A percentile compares a stretch with the other conserved stretches of the same genome.
Conservation (phyloP, 208 protist genomes). For the Naegleria lovaniensis region DNA sequence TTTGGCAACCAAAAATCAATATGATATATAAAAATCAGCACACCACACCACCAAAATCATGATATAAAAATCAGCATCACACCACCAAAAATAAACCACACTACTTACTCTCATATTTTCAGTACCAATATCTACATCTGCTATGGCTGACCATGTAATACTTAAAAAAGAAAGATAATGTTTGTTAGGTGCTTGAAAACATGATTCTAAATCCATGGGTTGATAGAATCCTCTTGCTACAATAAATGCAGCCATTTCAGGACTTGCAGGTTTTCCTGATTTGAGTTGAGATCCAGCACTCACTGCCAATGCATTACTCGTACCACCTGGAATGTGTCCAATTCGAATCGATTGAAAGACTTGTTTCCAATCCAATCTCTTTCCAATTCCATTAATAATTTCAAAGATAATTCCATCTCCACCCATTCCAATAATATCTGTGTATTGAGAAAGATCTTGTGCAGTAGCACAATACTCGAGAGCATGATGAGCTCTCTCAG, state of each 20-base stretch:
- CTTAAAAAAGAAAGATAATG: background rate
- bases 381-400: background rate
- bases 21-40: too few relatives aligned
- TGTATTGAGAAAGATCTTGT: background rate
- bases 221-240: background rate
- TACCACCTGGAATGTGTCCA: slow-evolving; percentile 21
- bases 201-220: background rate
- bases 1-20: too few relatives aligned
- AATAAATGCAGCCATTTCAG: slow-evolving; percentile 7
- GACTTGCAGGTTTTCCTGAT: background rate
- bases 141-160: slow-evolving; percentile 19
- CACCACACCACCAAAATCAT: too few relatives aligned
- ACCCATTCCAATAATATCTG: background rate
- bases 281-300: background rate
- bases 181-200: background rate
- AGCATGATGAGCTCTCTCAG: background rate
- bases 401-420: slow-evolving; percentile 27
- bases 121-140: slow-evolving; percentile 21
- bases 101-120: slow-evolving; percentile 11
- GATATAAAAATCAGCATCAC: too few relatives aligned
- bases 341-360: background rate
- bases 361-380: background rate
- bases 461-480: background rate
- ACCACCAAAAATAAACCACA: too few relatives aligned
- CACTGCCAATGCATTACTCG: background rate